Evolutionary conservation across 352 stramenopile species (phyloP), one percentile per base, ranked within the genome.

Genomic region (Pythium diclinum): DNA sequence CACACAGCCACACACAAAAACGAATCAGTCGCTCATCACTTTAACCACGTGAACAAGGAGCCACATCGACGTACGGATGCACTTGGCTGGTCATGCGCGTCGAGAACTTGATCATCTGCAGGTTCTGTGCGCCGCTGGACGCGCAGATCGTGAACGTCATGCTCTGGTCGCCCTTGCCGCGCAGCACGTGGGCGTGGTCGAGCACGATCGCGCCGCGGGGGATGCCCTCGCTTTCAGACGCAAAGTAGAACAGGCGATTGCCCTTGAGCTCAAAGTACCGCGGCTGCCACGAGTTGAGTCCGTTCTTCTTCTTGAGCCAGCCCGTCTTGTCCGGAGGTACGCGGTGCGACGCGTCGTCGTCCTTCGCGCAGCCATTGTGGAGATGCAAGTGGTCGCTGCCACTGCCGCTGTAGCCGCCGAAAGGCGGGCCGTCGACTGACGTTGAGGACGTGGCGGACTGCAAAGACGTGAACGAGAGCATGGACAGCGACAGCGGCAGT

Each of bases 191-290:
- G 6, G 80, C 81, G 48, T 91, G 77, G 51, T 91, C 82, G 28
- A 93, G 46, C 1, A 91, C 59, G 19, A 91, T 87, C n/a, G 82
- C 85, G 14, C 82, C 85, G 32, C 78, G 74, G 17, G 85, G 82
- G 19, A 94, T 77, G 30, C 85, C 85, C 61, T 91, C 85, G 17
- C 70, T 87, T 58, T 92, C 83, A 61, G 67, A 86, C 28, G 76
- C 74, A 55, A 91, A 93, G 67, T 91, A 94, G 65, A 89, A 94
- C 21, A 94, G 52, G 0, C 83, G 81, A 48, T 90, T 91, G 30
- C 85, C 83, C 53, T 92, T 91, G 32, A 92, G 76, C 63, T 94
- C 85, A 56, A 92, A 94, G 68, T 88, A 94, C 17, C 85, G 79
- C 47, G 76, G 68, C 40, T 94, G 83, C 85, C 81, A 92, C 28